A percentile compares a stretch with the other conserved stretches of the same genome.
phyloP scores from a whole-genome alignment of 2,329 filamentous ascomycete genomes.

The Penicillium sp. region DNA sequence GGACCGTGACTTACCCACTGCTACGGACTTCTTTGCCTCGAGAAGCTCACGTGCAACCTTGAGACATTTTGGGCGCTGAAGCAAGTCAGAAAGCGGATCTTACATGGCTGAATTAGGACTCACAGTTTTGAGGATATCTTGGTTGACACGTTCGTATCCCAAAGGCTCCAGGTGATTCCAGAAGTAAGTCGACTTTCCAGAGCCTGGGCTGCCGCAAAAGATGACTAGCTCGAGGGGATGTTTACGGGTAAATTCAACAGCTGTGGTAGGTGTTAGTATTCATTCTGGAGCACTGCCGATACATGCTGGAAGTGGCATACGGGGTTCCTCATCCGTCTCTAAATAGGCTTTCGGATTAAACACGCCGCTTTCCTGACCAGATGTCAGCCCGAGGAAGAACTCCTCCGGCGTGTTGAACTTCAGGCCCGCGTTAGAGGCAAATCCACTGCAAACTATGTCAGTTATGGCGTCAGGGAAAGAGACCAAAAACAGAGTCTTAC shows the following conservation, averaged over 20 bases:
- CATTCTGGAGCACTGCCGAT: background rate
- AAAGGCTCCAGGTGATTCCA: constrained; percentile 70
- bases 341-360: background rate
- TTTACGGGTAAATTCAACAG: constrained; percentile 50
- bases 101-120: constrained; percentile 1
- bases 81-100: background rate
- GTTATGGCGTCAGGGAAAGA: constrained; percentile 1
- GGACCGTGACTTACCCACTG: constrained; percentile 60
- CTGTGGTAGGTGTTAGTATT: constrained; percentile 10
- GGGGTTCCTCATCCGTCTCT: constrained; percentile 26
- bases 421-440: constrained; percentile 79
- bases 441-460: constrained; percentile 53
- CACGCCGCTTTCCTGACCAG: constrained; percentile 45
- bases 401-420: constrained; percentile 83
- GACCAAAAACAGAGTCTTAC: constrained; percentile 30
- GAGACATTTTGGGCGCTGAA: constrained; percentile 58
- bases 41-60: constrained; percentile 66
- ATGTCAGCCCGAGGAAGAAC: constrained; percentile 68
- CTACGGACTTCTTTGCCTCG: constrained; percentile 62
- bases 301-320: constrained; percentile 24
- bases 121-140: constrained; percentile 75
- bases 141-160: constrained; percentile 80
- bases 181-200: constrained; percentile 90
- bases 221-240: constrained; percentile 70
- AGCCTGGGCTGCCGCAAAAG: constrained; percentile 81